Evolutionary conservation across 106 monocot species (phyloP).

Genomic region (Allium fistulosum): DNA sequence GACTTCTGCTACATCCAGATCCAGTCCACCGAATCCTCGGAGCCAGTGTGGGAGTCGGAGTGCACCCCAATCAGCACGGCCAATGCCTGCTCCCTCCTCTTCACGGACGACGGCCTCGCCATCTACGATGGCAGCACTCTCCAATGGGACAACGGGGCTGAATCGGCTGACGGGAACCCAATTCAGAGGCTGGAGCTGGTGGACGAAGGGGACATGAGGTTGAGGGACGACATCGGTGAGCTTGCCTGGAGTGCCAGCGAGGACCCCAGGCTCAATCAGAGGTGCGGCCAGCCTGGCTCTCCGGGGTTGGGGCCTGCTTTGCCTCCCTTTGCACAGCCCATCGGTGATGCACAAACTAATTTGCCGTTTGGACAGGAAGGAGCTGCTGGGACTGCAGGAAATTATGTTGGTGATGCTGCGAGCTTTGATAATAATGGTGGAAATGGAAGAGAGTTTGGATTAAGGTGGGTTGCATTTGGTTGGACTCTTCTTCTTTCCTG

Average conservation of each 20-base stretch:
- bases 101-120: slow-evolving; percentile 35
- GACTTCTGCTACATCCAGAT: slow-evolving; percentile 60
- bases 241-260: slow-evolving; percentile 56
- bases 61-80: slow-evolving; percentile 45
- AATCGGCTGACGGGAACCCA: slow-evolving; percentile 21
- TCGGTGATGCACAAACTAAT: background rate
- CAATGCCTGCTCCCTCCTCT: slow-evolving; percentile 38
- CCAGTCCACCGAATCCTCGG: slow-evolving; percentile 7
- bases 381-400: too few species aligned
- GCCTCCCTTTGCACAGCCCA: slow-evolving; percentile 35
- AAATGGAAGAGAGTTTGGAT: too few species aligned
- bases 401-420: too few species aligned
- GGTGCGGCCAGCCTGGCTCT: slow-evolving; percentile 27
- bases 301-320: slow-evolving; percentile 24
- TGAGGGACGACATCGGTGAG: slow-evolving; percentile 35
- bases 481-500: too few species aligned
- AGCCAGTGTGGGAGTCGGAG: slow-evolving; percentile 46
- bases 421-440: too few species aligned
- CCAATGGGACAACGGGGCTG: slow-evolving; percentile 29
- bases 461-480: too few species aligned
- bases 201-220: slow-evolving; percentile 48
- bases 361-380: slow-evolving; percentile 24
- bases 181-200: slow-evolving; percentile 39
- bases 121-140: slow-evolving; percentile 43
- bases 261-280: slow-evolving; percentile 30